Percentiles rank a stretch among this genome's conserved stretches.
These are phyloP conservation scores for Dioszegia aurantiaca DNA, from an alignment of 768 basidiomycete species.

Conservation along the genomic window DNA sequence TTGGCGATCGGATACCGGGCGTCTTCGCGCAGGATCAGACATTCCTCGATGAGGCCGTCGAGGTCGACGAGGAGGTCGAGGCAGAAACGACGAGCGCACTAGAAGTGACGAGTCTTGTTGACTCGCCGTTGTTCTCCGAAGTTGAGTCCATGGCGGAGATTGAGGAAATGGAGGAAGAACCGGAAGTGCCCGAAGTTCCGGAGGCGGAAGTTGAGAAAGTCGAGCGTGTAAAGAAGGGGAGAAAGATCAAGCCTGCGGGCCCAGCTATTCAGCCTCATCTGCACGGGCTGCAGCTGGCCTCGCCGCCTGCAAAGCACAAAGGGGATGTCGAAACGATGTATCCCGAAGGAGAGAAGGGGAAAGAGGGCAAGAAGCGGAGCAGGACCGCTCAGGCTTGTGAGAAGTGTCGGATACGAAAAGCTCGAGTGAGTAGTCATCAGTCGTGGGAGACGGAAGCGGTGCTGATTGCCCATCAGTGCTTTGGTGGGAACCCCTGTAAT, in stretches of 20 bases:
- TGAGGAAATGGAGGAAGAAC: neutral
- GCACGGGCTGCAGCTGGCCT: too few relatives aligned
- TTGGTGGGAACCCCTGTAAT: conserved; percentile 39
- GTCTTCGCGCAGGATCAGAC: neutral
- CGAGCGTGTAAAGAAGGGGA: neutral
- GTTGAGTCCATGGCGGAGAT: neutral
- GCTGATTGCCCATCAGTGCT: conserved; percentile 30
- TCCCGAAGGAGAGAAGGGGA: neutral
- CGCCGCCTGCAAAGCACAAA: neutral
- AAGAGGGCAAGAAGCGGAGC: conserved; percentile 32
- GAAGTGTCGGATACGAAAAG: conserved; percentile 49
- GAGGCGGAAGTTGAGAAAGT: neutral
- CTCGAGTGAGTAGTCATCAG: conserved; percentile 38
- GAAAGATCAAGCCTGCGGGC: too few relatives aligned
- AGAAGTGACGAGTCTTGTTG: too few relatives aligned
- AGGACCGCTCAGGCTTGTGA: conserved; percentile 51
- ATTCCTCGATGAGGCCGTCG: neutral
- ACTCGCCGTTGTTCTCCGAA: neutral
- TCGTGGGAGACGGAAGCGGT: neutral
- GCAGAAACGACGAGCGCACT: neutral
- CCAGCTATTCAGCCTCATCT: too few relatives aligned
- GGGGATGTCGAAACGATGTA: neutral
- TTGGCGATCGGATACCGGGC: neutral
- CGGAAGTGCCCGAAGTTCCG: neutral
- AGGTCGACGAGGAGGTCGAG: neutral